phyloP scores from a whole-genome alignment of 2,329 filamentous ascomycete species.

The Arthrobotrys conoides region DNA sequence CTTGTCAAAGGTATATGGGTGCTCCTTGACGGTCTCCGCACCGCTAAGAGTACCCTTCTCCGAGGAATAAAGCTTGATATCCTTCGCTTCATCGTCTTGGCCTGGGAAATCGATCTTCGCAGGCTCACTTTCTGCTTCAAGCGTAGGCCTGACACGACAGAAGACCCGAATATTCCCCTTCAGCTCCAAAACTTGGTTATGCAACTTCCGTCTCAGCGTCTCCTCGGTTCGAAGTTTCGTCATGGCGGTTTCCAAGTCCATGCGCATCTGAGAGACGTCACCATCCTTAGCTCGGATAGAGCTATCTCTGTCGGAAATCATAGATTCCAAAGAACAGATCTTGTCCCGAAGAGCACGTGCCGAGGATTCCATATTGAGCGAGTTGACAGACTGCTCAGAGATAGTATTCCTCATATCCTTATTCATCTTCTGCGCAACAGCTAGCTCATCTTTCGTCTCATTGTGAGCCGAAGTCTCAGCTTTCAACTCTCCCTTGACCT shows the following conservation, averaged over 20 bases:
- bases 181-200: slow-evolving; percentile 97
- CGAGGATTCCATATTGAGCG: slow-evolving; percentile 79
- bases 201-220: slow-evolving; percentile 87
- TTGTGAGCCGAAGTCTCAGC: slow-evolving; percentile 55
- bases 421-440: slow-evolving; percentile 76
- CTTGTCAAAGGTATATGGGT: slow-evolving; percentile 91
- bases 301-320: slow-evolving; percentile 88
- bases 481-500: slow-evolving; percentile 54
- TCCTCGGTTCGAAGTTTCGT: slow-evolving; percentile 92
- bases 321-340: slow-evolving; percentile 89
- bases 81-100: slow-evolving; percentile 82
- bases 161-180: slow-evolving; percentile 99
- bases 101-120: slow-evolving; percentile 87
- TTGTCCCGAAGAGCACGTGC: slow-evolving; percentile 83
- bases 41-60: slow-evolving; percentile 82
- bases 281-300: slow-evolving; percentile 86
- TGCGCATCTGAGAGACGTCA: slow-evolving; percentile 82
- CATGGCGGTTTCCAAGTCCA: slow-evolving; percentile 77
- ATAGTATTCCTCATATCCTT: slow-evolving; percentile 74
- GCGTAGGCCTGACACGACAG: slow-evolving; percentile 88
- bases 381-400: slow-evolving; percentile 74
- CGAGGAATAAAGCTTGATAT: slow-evolving; percentile 86
- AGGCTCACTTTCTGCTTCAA: slow-evolving; percentile 74
- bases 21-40: slow-evolving; percentile 81
- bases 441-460: slow-evolving; percentile 69